Percentiles rank a stretch among this genome's conserved stretches.
These are phyloP conservation scores for Marchantia polymorpha DNA, from an alignment of 225 moss, liverwort and hornwort species.

Conservation along the genomic window DNA sequence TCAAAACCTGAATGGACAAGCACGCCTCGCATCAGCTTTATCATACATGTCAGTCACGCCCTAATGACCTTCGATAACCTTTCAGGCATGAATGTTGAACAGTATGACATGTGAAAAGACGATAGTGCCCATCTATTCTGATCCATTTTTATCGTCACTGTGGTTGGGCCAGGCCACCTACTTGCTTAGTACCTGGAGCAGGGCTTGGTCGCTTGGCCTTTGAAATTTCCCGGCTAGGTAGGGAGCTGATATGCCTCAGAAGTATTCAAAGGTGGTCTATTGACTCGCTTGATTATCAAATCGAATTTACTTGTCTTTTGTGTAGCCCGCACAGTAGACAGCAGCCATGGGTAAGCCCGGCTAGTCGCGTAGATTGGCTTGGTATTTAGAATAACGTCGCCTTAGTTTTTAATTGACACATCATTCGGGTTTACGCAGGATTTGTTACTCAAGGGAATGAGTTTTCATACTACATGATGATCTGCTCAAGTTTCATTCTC, in stretches of 20 bases:
- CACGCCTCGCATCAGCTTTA: not conserved
- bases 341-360: too few species aligned
- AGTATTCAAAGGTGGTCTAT: too few species aligned
- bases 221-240: constrained; percentile 83
- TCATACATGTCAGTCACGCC: not conserved
- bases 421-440: constrained; percentile 47
- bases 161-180: constrained; percentile 54
- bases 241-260: not conserved
- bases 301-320: too few species aligned
- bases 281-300: too few species aligned
- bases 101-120: not conserved
- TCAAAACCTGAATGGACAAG: not conserved
- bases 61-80: not conserved
- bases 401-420: constrained; percentile 2
- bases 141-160: not conserved
- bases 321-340: too few species aligned
- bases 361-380: not conserved
- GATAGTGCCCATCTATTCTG: not conserved
- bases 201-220: constrained; percentile 79
- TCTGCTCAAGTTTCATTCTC: constrained; percentile 80
- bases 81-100: not conserved
- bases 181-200: constrained; percentile 79
- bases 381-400: not conserved
- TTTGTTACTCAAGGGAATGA: constrained; percentile 80
- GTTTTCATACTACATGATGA: constrained; percentile 87